Evolutionary conservation across 2,329 filamentous ascomycete genomes (phyloP).

Genomic region (Aspergillus aculeatus): DNA sequence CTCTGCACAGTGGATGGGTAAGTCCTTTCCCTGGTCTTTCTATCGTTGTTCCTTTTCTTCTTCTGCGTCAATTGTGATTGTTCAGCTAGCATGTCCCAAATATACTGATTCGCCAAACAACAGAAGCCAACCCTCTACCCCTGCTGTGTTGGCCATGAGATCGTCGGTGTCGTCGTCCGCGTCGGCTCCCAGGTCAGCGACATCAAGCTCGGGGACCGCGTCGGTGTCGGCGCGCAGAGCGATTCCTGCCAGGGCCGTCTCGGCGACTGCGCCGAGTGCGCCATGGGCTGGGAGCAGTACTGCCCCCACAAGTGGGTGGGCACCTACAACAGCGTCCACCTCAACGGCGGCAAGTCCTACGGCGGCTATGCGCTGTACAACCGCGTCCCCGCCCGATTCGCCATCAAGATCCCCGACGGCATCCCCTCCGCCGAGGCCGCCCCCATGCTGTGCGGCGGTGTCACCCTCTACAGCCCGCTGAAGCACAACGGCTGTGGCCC

Average conservation of each 20-base stretch:
- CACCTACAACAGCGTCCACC: constrained; percentile 34
- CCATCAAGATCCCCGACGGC: constrained; percentile 56
- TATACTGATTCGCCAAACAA: background rate
- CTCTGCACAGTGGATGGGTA: constrained; percentile 51
- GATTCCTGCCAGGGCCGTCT: constrained; percentile 51
- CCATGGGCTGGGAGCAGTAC: constrained; percentile 41
- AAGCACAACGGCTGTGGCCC: constrained; percentile 67
- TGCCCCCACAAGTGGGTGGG: constrained; percentile 31
- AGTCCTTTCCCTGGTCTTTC: constrained; percentile 7
- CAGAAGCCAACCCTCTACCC: constrained; percentile 38
- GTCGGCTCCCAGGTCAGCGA: constrained; percentile 49
- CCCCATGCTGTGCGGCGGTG: constrained; percentile 75
- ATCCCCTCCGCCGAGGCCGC: constrained; percentile 55
- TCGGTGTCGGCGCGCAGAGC: constrained; percentile 61
- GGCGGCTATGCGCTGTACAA: constrained; percentile 64
- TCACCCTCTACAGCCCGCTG: constrained; percentile 71
- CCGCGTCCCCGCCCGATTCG: constrained; percentile 58
- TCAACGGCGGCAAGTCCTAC: constrained; percentile 61
- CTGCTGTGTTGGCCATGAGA: constrained; percentile 63
- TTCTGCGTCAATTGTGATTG: background rate
- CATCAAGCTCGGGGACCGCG: constrained; percentile 36
- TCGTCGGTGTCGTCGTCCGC: constrained; percentile 59
- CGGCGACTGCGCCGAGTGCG: constrained; percentile 55
- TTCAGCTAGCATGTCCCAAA: too few species aligned
- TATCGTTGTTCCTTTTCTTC: background rate